A percentile compares a stretch with the other conserved stretches of the same genome.
Evolutionary conservation across 768 basidiomycete species (phyloP).

Genomic region (Gelatoporia subvermispora): DNA sequence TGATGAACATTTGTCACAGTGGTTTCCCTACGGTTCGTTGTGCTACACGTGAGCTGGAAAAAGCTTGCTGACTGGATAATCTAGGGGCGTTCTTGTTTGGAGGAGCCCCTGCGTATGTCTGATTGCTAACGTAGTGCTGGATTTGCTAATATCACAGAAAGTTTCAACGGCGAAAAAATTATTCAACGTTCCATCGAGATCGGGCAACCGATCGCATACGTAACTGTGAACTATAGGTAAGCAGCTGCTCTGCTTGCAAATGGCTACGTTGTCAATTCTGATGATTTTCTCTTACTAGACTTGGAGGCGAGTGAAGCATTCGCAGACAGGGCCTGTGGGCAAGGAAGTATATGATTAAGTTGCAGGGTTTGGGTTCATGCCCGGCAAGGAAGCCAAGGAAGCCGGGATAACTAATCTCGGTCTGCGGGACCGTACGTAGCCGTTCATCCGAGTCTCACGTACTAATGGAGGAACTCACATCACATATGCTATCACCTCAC

Average conservation of each 20-base stretch:
- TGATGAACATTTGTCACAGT: no score
- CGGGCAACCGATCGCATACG: constrained; percentile 40
- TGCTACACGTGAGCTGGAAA: no score
- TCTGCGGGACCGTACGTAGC: constrained; percentile 36
- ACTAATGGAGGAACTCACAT: no score
- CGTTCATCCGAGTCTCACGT: constrained; percentile 5
- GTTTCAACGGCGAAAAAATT: neutral
- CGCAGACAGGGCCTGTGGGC: neutral
- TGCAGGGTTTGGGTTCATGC: constrained; percentile 30
- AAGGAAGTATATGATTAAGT: neutral
- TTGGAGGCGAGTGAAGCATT: constrained; percentile 44
- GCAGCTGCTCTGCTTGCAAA: neutral
- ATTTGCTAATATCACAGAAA: neutral
- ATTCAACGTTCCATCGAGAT: constrained; percentile 33
- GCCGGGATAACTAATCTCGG: constrained; percentile 43
- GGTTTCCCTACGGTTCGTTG: no score
- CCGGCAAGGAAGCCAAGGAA: constrained; percentile 31
- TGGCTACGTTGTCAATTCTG: no score
- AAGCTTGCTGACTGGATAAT: no score
- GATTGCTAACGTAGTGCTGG: neutral
- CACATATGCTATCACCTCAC: no score
- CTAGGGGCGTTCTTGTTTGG: no score
- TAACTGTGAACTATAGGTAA: constrained; percentile 44
- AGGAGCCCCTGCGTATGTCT: no score
- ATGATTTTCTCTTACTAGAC: constrained; percentile 28